A percentile compares a stretch with the other conserved stretches of the same genome.
Conservation (phyloP, 768 basidiomycete genomes). For the Boletus rufocinnamomeus region DNA sequence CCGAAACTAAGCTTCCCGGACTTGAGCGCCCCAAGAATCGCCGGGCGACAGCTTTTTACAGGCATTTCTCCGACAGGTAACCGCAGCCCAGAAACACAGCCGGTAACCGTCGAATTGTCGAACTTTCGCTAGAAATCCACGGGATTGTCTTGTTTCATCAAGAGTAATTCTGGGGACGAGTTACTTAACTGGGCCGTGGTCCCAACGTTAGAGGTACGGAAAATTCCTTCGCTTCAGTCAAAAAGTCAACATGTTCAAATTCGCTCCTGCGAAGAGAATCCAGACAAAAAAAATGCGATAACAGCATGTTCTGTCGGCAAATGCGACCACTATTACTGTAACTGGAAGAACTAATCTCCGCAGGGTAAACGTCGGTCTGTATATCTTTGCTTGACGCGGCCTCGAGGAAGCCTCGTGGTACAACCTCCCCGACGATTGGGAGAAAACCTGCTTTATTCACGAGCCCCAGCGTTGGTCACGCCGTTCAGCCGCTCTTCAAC, state of each 20-base stretch:
- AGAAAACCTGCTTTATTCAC: slow-evolving; percentile 16
- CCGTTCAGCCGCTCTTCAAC: slow-evolving; percentile 1
- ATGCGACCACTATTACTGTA: slow-evolving; percentile 13
- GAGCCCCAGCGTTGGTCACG: background rate
- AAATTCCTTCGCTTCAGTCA: slow-evolving; percentile 10
- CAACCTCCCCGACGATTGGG: slow-evolving; percentile 17
- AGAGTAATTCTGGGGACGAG: background rate
- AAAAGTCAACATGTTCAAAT: background rate
- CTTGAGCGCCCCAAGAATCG: slow-evolving; percentile 19
- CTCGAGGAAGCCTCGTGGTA: slow-evolving; percentile 30
- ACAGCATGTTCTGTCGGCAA: slow-evolving; percentile 26
- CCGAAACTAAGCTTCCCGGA: slow-evolving; percentile 22
- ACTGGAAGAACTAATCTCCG: slow-evolving; percentile 8
- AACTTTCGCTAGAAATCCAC: slow-evolving; percentile 8
- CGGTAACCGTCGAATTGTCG: background rate
- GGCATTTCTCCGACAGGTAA: slow-evolving; percentile 12
- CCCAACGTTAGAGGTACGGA: background rate
- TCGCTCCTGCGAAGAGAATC: slow-evolving; percentile 10
- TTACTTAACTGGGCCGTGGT: background rate
- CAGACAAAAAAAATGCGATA: slow-evolving; percentile 12
- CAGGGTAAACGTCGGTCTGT: slow-evolving; percentile 10
- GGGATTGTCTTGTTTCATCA: slow-evolving; percentile 11
- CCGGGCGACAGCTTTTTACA: slow-evolving; percentile 10
- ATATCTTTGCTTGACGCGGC: slow-evolving; percentile 13
- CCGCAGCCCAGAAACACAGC: slow-evolving; percentile 14